phyloP scores from a whole-genome alignment of 2,329 filamentous ascomycete species.

The Zelopaecilomyces penicillatus region DNA sequence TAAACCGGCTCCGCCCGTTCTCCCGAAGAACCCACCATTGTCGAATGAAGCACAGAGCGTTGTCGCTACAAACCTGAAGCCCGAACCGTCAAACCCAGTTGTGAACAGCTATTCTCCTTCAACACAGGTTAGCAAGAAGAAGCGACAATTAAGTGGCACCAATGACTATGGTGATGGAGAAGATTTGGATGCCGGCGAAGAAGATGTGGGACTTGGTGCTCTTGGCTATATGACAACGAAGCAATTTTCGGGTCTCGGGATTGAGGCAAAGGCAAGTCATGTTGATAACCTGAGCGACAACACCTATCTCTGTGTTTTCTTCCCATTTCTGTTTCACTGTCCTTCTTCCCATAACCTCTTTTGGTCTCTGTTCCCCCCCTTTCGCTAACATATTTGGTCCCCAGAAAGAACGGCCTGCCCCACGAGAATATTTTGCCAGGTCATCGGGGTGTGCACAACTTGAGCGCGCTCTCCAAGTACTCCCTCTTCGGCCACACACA shows the following conservation, averaged over 20 bases:
- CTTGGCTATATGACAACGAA: neutral
- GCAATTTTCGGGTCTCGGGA: conserved; percentile 1
- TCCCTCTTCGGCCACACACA: conserved; percentile 18
- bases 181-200: neutral
- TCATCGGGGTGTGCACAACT: conserved; percentile 16
- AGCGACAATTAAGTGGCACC: neutral
- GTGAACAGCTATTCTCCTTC: neutral
- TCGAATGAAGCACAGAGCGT: too few relatives aligned
- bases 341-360: too few relatives aligned
- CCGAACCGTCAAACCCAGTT: neutral
- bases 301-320: too few relatives aligned
- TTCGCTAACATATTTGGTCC: too few relatives aligned
- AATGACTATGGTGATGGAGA: neutral
- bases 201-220: neutral
- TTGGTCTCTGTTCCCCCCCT: too few relatives aligned
- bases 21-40: too few relatives aligned
- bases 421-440: conserved; percentile 12
- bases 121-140: neutral
- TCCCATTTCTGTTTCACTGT: too few relatives aligned
- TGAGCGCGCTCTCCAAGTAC: conserved; percentile 15
- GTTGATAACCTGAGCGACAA: too few relatives aligned
- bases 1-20: too few relatives aligned
- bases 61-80: too few relatives aligned
- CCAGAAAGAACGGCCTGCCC: conserved; percentile 10
- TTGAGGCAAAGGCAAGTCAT: neutral